Percentiles rank a stretch among this genome's conserved stretches.
These are phyloP conservation scores for Lepiota brunneoincarnata DNA, from an alignment of 768 basidiomycete genomes.

Conservation along the genomic window DNA sequence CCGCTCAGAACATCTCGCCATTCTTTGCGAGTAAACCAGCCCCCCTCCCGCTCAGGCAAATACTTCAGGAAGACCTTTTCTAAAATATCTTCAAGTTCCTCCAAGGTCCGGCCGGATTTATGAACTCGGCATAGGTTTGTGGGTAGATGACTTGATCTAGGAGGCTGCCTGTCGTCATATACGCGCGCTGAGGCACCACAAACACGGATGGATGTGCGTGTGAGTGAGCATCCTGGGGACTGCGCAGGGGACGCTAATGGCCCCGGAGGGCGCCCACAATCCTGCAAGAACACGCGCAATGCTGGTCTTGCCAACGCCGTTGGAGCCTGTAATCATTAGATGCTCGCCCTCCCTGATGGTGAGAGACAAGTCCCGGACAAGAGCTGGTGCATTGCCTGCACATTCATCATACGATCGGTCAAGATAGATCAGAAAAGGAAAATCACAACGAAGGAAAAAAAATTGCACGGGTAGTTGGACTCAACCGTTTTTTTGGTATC, in stretches of 20 bases:
- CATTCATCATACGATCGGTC: not conserved
- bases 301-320: conserved; percentile 90
- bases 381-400: conserved; percentile 23
- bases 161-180: conserved; percentile 85
- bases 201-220: conserved; percentile 58
- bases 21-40: conserved; percentile 89
- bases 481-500: conserved; percentile 44
- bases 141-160: conserved; percentile 96
- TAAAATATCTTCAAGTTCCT: conserved; percentile 74
- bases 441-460: not conserved
- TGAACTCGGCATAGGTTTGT: conserved; percentile 75
- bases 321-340: conserved; percentile 90
- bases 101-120: conserved; percentile 56
- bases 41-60: conserved; percentile 83
- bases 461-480: not conserved
- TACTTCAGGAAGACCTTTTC: conserved; percentile 83
- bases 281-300: conserved; percentile 90
- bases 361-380: conserved; percentile 72
- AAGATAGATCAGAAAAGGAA: not conserved
- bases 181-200: conserved; percentile 89
- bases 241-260: conserved; percentile 18
- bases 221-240: conserved; percentile 17
- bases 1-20: conserved; percentile 96
- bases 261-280: conserved; percentile 70
- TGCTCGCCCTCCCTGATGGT: conserved; percentile 69